Evolutionary conservation across 106 monocot genomes (phyloP).

Genomic region (Allium sativum): DNA sequence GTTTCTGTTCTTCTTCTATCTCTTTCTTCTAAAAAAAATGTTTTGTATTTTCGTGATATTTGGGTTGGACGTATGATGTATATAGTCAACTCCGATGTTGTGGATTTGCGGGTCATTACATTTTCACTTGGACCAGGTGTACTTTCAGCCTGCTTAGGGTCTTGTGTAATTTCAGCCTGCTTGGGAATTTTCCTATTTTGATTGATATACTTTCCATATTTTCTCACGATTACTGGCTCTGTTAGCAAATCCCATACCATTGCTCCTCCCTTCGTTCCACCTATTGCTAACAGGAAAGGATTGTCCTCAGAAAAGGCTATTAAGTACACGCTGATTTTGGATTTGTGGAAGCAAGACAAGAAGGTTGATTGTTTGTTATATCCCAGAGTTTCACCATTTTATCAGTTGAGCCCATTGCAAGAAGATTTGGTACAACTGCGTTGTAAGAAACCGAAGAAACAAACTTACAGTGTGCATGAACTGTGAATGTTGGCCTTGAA

Average conservation of each 20-base stretch:
- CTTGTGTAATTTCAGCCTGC: no score
- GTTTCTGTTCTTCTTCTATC: no score
- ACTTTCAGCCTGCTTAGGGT: no score
- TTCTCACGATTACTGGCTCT: constrained; percentile 10
- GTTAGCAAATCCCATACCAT: constrained; percentile 28
- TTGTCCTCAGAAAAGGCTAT: constrained; percentile 54
- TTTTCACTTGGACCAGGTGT: no score
- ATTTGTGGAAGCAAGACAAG: constrained; percentile 67
- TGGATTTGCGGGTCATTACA: no score
- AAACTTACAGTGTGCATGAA: constrained; percentile 86
- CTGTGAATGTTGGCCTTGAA: constrained; percentile 44
- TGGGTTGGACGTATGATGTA: no score
- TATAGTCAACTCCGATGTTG: no score
- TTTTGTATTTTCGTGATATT: no score
- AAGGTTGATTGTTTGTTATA: constrained; percentile 80
- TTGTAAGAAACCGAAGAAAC: constrained; percentile 63
- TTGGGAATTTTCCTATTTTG: not conserved
- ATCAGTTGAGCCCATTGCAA: constrained; percentile 81
- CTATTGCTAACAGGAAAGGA: constrained; percentile 51
- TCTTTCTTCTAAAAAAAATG: no score
- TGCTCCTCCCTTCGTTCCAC: constrained; percentile 55
- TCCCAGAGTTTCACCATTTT: constrained; percentile 96
- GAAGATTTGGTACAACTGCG: constrained; percentile 52
- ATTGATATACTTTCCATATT: constrained; percentile 10
- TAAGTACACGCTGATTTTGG: constrained; percentile 54